These are phyloP conservation scores for Fraxinus greggii DNA, from an alignment of 305 asterid species.

Conservation along the genomic window DNA sequence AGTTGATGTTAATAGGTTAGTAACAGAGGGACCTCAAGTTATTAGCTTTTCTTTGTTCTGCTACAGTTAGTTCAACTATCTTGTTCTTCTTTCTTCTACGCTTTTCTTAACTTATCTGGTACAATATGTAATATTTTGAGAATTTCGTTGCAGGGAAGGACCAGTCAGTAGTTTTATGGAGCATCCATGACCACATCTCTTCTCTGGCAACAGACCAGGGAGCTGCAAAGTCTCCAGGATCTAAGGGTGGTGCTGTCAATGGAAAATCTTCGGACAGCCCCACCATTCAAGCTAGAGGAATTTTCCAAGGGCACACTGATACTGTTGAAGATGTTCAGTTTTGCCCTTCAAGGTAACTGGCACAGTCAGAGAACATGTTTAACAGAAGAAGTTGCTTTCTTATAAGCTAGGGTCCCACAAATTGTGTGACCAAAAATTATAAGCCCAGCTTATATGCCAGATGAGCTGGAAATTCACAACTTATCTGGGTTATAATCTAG, in stretches of 20 bases:
- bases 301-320: conserved; percentile 51
- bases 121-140: conserved; percentile 1
- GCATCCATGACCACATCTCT: conserved; percentile 53
- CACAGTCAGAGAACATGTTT: not conserved
- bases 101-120: not conserved
- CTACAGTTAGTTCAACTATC: not conserved
- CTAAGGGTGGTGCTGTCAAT: conserved; percentile 33
- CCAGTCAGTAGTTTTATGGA: conserved; percentile 51
- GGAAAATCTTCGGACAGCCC: conserved; percentile 32
- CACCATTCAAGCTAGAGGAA: conserved; percentile 45
- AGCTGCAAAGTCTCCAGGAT: conserved; percentile 38
- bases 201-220: conserved; percentile 44
- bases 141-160: conserved; percentile 45
- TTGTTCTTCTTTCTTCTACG: not conserved
- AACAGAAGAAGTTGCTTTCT: not conserved
- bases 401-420: not conserved
- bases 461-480: no score
- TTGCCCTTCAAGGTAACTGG: conserved; percentile 51
- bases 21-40: not conserved
- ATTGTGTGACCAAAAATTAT: not conserved
- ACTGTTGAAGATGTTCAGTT: conserved; percentile 62
- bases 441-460: no score
- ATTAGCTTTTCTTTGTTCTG: not conserved
- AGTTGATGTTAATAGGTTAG: not conserved
- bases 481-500: not conserved